phyloP scores from a whole-genome alignment of 2,329 filamentous ascomycete genomes.

The Alternaria metachromatica region DNA sequence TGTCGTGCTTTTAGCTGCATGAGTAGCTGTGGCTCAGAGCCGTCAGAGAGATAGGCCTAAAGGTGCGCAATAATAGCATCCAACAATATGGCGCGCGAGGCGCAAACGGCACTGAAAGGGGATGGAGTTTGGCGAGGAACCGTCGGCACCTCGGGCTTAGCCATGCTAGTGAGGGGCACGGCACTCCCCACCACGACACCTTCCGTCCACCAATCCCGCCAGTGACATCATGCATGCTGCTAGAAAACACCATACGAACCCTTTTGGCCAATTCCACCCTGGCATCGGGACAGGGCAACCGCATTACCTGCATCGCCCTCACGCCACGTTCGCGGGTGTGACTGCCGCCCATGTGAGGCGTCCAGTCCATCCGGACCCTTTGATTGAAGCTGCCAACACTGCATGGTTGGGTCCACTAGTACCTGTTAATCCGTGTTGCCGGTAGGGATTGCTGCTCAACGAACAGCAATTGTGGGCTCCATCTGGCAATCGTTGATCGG shows the following conservation, averaged over 20 bases:
- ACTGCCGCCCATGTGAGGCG: conserved; percentile 9
- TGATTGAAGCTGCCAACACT: conserved; percentile 16
- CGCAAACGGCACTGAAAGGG: conserved; percentile 7
- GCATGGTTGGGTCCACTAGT: conserved; percentile 26
- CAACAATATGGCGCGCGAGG: not conserved
- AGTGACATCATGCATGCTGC: conserved; percentile 18
- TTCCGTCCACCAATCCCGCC: conserved; percentile 4
- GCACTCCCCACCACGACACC: conserved; percentile 2
- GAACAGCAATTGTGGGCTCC: conserved; percentile 37
- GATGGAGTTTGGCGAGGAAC: conserved; percentile 13
- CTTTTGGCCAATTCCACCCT: not conserved
- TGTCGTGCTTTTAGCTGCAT: conserved; percentile 24
- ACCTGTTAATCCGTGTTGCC: conserved; percentile 20
- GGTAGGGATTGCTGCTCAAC: conserved; percentile 24
- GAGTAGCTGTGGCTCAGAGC: not conserved
- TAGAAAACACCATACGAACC: not conserved
- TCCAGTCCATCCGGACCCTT: conserved; percentile 7
- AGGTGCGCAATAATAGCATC: conserved; percentile 1
- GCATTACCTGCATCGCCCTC: conserved; percentile 4
- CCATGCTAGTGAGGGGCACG: conserved; percentile 21
- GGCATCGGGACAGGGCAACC: not conserved
- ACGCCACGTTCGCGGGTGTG: conserved; percentile 13
- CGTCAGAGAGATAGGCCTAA: not conserved
- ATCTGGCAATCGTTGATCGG: not conserved
- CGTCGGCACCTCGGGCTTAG: conserved; percentile 20